Evolutionary conservation across 2,329 filamentous ascomycete genomes (phyloP).

Genomic region (Fusarium tuaranense): DNA sequence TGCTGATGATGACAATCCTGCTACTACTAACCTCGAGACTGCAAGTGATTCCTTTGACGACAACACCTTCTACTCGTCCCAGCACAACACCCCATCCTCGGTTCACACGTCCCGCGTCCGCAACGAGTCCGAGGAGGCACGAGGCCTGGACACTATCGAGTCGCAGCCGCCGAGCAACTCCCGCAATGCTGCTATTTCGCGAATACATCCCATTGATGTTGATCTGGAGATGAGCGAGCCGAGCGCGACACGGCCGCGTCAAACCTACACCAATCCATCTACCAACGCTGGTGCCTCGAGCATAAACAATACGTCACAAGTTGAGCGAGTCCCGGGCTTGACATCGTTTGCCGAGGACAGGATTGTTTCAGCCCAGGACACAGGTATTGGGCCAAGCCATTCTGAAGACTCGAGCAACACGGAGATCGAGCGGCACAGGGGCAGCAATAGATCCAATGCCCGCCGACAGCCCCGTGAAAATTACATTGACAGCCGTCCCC

Average conservation of each 20-base stretch:
- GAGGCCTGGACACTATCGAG: constrained; percentile 27
- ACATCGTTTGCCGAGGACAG: constrained; percentile 42
- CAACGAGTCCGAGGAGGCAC: constrained; percentile 55
- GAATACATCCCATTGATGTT: constrained; percentile 12
- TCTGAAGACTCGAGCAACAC: constrained; percentile 55
- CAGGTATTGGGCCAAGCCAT: constrained; percentile 55
- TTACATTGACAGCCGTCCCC: constrained; percentile 50
- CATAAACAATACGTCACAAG: constrained; percentile 25
- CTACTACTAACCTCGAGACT: constrained; percentile 68
- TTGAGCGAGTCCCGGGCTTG: constrained; percentile 48
- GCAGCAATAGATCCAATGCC: constrained; percentile 21
- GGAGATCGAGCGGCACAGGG: constrained; percentile 31
- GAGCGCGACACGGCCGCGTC: constrained; percentile 16
- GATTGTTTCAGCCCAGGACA: constrained; percentile 42
- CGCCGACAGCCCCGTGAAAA: constrained; percentile 35
- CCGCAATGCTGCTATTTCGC: constrained; percentile 23
- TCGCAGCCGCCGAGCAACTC: constrained; percentile 23
- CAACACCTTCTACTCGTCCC: constrained; percentile 96
- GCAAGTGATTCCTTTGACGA: constrained; percentile 88
- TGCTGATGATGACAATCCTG: constrained; percentile 64
- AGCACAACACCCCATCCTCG: constrained; percentile 80
- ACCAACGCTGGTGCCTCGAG: constrained; percentile 15
- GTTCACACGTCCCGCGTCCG: constrained; percentile 61
- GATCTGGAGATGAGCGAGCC: constrained; percentile 14
- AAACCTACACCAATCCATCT: constrained; percentile 15